phyloP scores from a whole-genome alignment of 371 early-diverging fungal species.

The Rhizopus arrhizus region DNA sequence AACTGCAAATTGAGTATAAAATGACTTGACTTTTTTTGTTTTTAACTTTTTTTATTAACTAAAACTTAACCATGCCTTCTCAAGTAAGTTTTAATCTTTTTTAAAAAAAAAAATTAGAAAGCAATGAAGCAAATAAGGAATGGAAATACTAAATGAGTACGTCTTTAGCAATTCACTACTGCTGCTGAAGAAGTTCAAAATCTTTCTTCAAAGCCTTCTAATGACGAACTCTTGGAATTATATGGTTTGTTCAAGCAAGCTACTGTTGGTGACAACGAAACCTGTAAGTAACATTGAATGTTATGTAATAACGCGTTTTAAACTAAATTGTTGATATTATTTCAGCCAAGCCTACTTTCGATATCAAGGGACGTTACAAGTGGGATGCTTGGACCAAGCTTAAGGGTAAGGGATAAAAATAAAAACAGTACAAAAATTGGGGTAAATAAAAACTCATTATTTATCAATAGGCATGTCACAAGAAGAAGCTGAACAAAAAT shows the following conservation, averaged over 20 bases:
- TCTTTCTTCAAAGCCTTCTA: conserved; percentile 59
- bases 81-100: conserved; percentile 12
- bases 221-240: conserved; percentile 74
- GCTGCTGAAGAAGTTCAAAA: conserved; percentile 66
- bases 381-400: conserved; percentile 78
- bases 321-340: neutral
- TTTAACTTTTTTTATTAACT: neutral
- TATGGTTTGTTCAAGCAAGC: conserved; percentile 88
- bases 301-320: neutral
- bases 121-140: too few species aligned
- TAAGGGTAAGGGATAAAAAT: conserved; percentile 47
- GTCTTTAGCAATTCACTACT: neutral
- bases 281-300: conserved; percentile 33
- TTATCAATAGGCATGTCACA: conserved; percentile 23
- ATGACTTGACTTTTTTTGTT: neutral
- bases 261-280: conserved; percentile 74
- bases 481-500: conserved; percentile 74
- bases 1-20: conserved; percentile 4
- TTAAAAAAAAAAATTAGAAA: neutral
- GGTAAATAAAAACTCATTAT: neutral
- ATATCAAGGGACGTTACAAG: conserved; percentile 76
- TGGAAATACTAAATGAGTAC: neutral
- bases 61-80: conserved; percentile 20
- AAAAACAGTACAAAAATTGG: neutral
- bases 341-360: conserved; percentile 60